Base-by-base conservation (phyloP, 2,329 filamentous ascomycete species). In the Botrytis cinerea region DNA sequence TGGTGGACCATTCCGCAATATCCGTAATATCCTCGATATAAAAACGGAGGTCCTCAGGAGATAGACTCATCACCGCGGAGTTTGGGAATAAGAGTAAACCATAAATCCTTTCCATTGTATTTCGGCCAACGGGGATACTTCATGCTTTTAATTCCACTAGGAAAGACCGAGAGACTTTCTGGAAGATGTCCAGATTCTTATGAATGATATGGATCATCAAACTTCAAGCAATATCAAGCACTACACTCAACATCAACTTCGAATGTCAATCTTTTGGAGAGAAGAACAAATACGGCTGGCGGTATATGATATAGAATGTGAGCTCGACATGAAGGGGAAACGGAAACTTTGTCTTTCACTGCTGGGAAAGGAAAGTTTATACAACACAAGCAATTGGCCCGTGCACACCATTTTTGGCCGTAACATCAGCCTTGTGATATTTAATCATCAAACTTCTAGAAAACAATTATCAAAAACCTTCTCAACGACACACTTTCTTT, bases 401-500 rank as follows among this genome's bases (percentile, higher is more conserved):
- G 46, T 68, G 64, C 64, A 68, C 16, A 57, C n/a, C n/a, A 38
- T 54, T 68, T 54, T 68, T 68, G 48, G 48, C 18, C 38, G 16
- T 45, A 68, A 54, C 64, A 28, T 68, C 64, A 68, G 64, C 64
- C 64, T 68, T 68, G 64, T 54, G 46, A 68, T 68, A 68, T 68
- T 68, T 68, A 68, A 54, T 54, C 46, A 68, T 43, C 64, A 57
- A 68, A 54, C 64, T 57, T 54, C 14, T 2, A 67, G 7, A 51
- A 67, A 38, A 54, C 22, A 68, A 64, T 32, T 64, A 32, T 64
- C 40, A 45, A 64, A 64, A 64, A 10, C 61, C 43, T 57, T 57
- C n/a, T 64, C 40, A 64, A 32, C 20, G 40, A 45, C 61, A 46
- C 14, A 57, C 35, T 28, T 51, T 68, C 64, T 54, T 57, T 68